Conservation (phyloP, 2,329 filamentous ascomycete species). For the Colletotrichum musicola region DNA sequence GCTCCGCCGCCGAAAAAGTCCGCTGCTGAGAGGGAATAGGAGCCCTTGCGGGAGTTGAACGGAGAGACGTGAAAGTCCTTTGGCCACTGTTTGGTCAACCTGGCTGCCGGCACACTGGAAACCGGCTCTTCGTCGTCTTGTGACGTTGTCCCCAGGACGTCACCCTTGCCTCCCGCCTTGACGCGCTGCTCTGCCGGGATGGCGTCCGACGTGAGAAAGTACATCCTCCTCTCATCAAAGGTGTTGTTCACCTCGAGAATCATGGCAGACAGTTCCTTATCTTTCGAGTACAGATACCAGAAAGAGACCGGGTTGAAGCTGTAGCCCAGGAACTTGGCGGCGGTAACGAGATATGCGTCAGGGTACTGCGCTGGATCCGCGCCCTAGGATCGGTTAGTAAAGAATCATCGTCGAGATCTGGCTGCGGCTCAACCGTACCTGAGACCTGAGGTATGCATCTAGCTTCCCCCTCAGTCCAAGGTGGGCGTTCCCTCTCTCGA, state of each 20-base stretch:
- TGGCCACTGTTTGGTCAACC: constrained; percentile 66
- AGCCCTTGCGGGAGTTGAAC: constrained; percentile 74
- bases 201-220: constrained; percentile 65
- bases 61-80: constrained; percentile 85
- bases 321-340: constrained; percentile 76
- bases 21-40: constrained; percentile 63
- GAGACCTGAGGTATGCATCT: constrained; percentile 66
- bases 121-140: constrained; percentile 39
- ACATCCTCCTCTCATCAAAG: constrained; percentile 78
- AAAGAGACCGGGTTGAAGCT: constrained; percentile 83
- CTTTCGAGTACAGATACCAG: constrained; percentile 79
- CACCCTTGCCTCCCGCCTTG: constrained; percentile 2
- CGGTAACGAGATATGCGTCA: constrained; percentile 78
- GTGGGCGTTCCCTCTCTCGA: constrained; percentile 65
- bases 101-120: constrained; percentile 30
- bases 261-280: constrained; percentile 71
- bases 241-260: constrained; percentile 83
- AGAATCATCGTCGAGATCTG: not conserved
- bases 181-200: constrained; percentile 39
- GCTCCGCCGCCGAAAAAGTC: constrained; percentile 60
- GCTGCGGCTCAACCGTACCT: constrained; percentile 56
- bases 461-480: constrained; percentile 74
- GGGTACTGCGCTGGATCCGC: constrained; percentile 72
- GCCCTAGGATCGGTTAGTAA: constrained; percentile 55
- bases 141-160: constrained; percentile 2